Base-by-base conservation (phyloP, 2,329 filamentous ascomycete genomes). In the Chrysosporium keratinophilum region DNA sequence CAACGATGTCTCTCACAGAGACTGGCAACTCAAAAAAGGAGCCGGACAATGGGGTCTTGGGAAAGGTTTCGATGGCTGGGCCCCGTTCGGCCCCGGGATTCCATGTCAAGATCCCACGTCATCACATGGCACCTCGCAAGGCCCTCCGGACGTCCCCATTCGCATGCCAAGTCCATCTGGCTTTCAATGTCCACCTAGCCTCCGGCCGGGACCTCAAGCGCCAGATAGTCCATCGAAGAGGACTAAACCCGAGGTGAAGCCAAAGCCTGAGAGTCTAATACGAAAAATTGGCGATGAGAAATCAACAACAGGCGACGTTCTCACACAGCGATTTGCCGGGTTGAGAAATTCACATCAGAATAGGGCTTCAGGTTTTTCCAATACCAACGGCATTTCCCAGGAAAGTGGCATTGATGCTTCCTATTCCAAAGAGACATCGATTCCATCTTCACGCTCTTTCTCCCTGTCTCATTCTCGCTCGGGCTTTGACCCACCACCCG, bases 1-100 rank as follows among this genome's bases (percentile, higher is more conserved):
- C 52, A 87, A 91, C 68, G 87, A 91, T 65, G 78, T 91, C n/a
- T 87, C 83, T 10, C 85, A 88, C 69, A 80, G 86, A 40, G 84
- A 87, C 59, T 89, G 84, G 83, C 84, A 88, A 69, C 68, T 86
- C 56, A 78, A 82, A 66, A 77, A 75, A 40, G 83, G 83, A 14
- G 82, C 82, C 14, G 78, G 82, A 1, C 84, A 88, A 69, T 87
- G 84, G 83, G 78, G 76, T 0, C 70, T 86, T 12, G 84, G 84
- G 37, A 88, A 88, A 67, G 81, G 83, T 2, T 88, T 87, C 59
- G 84, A 88, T 67, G 82, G 81, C 12, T 88, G 84, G 82, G 84
- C 83, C 4, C 85, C 84, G 0, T 84, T 80, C 60, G 84, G 85
- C 0, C 85, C 85, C 0, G 84, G 80, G 1, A 86, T 88, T 58